Conservation (phyloP, 371 early-diverging fungal species). For the Lichtheimia ornata region DNA sequence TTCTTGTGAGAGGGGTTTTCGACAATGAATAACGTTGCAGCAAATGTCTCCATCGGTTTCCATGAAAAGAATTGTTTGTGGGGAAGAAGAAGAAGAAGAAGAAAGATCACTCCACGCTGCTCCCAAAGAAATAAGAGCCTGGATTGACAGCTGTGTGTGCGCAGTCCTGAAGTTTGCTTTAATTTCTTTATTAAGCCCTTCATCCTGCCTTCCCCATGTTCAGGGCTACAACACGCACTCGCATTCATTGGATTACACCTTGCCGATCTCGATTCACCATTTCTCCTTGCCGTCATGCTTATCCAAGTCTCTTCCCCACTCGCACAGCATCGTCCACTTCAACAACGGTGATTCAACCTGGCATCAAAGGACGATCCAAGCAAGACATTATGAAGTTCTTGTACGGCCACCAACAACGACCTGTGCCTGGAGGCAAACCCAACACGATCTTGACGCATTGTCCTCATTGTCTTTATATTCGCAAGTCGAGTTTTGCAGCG, state of each 20-base stretch:
- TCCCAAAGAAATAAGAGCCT: too few relatives aligned
- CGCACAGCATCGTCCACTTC: background rate
- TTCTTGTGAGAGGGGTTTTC: slow-evolving; percentile 43
- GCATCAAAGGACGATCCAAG: slow-evolving; percentile 1
- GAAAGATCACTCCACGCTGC: background rate
- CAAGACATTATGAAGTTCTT: slow-evolving; percentile 39
- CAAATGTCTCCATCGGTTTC: slow-evolving; percentile 53
- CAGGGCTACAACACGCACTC: too few relatives aligned
- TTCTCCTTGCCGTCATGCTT: too few relatives aligned
- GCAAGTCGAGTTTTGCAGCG: slow-evolving; percentile 41
- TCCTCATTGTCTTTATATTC: slow-evolving; percentile 45
- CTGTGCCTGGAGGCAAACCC: slow-evolving; percentile 30
- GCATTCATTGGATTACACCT: too few relatives aligned
- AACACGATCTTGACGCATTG: slow-evolving; percentile 37
- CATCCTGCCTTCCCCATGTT: too few relatives aligned
- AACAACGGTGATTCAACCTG: background rate
- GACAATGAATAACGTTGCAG: slow-evolving; percentile 63
- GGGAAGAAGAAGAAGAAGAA: slow-evolving; percentile 7
- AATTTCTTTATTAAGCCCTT: too few relatives aligned
- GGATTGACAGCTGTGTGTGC: too few relatives aligned
- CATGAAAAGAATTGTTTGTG: slow-evolving; percentile 7
- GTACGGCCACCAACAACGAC: slow-evolving; percentile 36
- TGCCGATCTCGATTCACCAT: too few relatives aligned
- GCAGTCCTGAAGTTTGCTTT: too few relatives aligned
- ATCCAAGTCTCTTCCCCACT: too few relatives aligned